A percentile compares a stretch with the other conserved stretches of the same genome.
Conservation (phyloP, 2,329 filamentous ascomycete genomes). For the Furcasterigmium sp. region DNA sequence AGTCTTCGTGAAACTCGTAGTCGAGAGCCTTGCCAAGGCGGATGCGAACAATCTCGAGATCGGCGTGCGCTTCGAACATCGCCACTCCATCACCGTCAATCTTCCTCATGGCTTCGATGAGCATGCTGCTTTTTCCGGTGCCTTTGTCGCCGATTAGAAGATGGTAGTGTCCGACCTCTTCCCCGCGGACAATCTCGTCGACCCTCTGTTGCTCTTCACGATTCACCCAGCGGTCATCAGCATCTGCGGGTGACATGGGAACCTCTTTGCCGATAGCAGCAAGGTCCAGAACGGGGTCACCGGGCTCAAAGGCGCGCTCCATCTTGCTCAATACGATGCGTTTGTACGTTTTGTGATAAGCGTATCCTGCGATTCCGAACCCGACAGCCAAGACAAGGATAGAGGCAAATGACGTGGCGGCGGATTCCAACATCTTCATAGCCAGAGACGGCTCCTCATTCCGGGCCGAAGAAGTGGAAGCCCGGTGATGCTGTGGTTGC, state of each 20-base stretch:
- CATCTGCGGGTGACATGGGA: constrained; percentile 34
- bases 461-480: no score
- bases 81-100: constrained; percentile 82
- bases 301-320: constrained; percentile 82
- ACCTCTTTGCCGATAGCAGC: constrained; percentile 60
- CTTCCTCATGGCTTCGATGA: constrained; percentile 91
- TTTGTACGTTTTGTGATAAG: constrained; percentile 84
- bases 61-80: constrained; percentile 95
- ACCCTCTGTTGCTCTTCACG: constrained; percentile 78
- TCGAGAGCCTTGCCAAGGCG: constrained; percentile 89
- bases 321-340: constrained; percentile 88
- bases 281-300: constrained; percentile 82
- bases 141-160: constrained; percentile 93
- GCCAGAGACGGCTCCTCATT: constrained; percentile 31
- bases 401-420: constrained; percentile 70
- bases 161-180: constrained; percentile 76
- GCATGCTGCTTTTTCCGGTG: constrained; percentile 93
- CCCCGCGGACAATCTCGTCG: constrained; percentile 75
- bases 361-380: constrained; percentile 64
- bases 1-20: constrained; percentile 97
- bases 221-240: constrained; percentile 69
- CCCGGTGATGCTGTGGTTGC: no score
- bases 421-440: constrained; percentile 66
- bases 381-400: constrained; percentile 65
- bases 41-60: constrained; percentile 91